Conservation (phyloP, 1,284 basidiomycete species). For the Laetiporus sulphureus region DNA sequence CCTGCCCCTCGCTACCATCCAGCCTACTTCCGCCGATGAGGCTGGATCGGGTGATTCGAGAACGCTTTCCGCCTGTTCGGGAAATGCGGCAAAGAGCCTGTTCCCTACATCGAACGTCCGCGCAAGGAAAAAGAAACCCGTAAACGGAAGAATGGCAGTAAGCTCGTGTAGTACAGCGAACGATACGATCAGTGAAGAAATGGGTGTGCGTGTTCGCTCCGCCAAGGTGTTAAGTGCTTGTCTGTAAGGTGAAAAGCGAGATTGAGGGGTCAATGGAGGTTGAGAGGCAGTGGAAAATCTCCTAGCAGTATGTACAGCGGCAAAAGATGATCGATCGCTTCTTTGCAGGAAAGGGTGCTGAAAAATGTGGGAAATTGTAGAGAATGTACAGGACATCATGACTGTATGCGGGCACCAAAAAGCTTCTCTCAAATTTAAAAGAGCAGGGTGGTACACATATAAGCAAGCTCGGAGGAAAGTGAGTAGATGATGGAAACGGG, state of each 20-base stretch:
- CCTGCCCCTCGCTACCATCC: slow-evolving; percentile 36
- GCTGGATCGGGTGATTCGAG: background rate
- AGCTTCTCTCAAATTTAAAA: too few species aligned
- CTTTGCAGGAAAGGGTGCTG: too few species aligned
- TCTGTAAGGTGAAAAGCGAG: slow-evolving; percentile 37
- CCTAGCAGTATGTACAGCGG: too few species aligned
- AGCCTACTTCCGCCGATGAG: slow-evolving; percentile 20
- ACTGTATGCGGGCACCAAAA: too few species aligned
- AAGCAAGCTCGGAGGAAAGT: too few species aligned
- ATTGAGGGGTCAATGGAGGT: slow-evolving; percentile 5
- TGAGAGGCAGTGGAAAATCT: too few species aligned
- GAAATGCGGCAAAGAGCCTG: slow-evolving; percentile 41
- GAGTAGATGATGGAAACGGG: too few species aligned
- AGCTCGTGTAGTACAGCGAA: slow-evolving; percentile 86
- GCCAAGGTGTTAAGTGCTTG: slow-evolving; percentile 51
- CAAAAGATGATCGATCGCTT: too few species aligned
- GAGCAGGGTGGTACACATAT: too few species aligned
- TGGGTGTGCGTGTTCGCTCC: slow-evolving; percentile 59
- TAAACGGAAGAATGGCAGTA: slow-evolving; percentile 76
- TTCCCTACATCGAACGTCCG: slow-evolving; percentile 69
- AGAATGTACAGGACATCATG: too few species aligned
- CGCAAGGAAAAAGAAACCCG: slow-evolving; percentile 71
- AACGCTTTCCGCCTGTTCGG: background rate
- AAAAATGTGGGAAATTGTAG: too few species aligned
- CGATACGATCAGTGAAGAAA: slow-evolving; percentile 73